Base-by-base conservation (phyloP, 768 basidiomycete genomes). In the Boletus coccyginus region DNA sequence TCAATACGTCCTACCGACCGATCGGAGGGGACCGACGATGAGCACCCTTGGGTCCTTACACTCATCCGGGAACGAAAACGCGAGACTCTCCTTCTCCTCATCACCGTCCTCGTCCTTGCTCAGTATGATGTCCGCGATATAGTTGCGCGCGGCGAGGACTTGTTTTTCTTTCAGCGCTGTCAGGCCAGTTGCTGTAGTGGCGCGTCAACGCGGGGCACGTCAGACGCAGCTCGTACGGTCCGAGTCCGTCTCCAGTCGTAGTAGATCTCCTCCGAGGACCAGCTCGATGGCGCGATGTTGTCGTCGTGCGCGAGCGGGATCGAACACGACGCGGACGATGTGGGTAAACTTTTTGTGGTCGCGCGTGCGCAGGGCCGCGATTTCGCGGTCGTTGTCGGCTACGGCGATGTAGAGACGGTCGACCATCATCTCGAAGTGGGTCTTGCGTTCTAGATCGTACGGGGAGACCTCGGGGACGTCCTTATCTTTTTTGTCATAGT, bases 1-100 rank as follows among this genome's bases (percentile, higher is more conserved):
- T 49, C 58, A 74, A 62, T 40, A 65, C 66, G 55, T 73, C n/a
- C 72, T n/a, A 66, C 64, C 42, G 70, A 63, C 16, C 62, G 64
- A 50, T 60, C 70, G 9, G 50, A 50, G 19, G n/a, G 73, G 72
- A 10, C 64, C 62, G 21, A 65, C 55, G 32, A 73, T 41, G n/a
- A 74, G 66, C 24, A 72, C 29, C 43, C 65, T 61, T 33, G 67
- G 59, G 8, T 45, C 8, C 13, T 45, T n/a, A 21, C 36, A 46
- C 16, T 40, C 12, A 17, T 36, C 40, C 14, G 16, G 21, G 12
- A 36, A 53, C 11, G 50, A 38, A n/a, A 32, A 16, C 3, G n/a
- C 40, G 21, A 35, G 7, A 0, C n/a, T 17, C 17, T n/a, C 7
- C 0, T 29, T 3, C 3, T 3, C 13, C 46, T 27, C 27, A 4